phyloP scores from a whole-genome alignment of 2,329 filamentous ascomycete genomes.

The Fusarium multiceps region DNA sequence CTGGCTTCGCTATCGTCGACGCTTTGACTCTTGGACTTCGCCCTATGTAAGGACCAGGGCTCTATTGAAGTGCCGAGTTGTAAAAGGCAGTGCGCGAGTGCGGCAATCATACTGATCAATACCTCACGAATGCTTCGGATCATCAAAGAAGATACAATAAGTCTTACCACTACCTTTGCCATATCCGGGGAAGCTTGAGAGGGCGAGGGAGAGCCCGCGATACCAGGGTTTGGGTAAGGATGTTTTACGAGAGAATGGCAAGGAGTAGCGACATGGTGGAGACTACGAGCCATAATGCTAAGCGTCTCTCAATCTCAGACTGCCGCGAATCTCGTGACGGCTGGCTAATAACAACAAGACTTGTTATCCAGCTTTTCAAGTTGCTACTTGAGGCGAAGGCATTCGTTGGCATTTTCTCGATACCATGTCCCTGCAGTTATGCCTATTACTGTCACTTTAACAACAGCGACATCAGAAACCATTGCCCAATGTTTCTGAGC shows the following conservation, averaged over 20 bases:
- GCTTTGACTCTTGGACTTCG: not conserved
- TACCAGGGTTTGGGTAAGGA: slow-evolving; percentile 23
- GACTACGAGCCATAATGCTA: slow-evolving; percentile 1
- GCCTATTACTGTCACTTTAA: not conserved
- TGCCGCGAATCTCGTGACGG: slow-evolving; percentile 39
- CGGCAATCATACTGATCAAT: not conserved
- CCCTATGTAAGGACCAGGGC: not conserved
- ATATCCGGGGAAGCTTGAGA: slow-evolving; percentile 43
- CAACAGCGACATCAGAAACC: not conserved
- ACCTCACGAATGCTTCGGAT: not conserved
- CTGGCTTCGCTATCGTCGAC: not conserved
- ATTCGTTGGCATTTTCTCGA: slow-evolving; percentile 15
- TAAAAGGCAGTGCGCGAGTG: slow-evolving; percentile 7
- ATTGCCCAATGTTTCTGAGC: not conserved
- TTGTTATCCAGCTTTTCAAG: slow-evolving; percentile 2
- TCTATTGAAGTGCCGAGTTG: slow-evolving; percentile 6
- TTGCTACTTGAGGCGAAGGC: slow-evolving; percentile 17
- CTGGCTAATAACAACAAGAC: slow-evolving; percentile 13
- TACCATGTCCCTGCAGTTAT: slow-evolving; percentile 15
- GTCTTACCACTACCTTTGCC: slow-evolving; percentile 23
- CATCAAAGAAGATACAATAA: slow-evolving; percentile 27
- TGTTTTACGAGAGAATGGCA: slow-evolving; percentile 30
- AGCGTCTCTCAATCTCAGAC: slow-evolving; percentile 36
- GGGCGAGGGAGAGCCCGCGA: slow-evolving; percentile 20
- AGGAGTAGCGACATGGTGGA: slow-evolving; percentile 35